Evolutionary conservation across 2,329 filamentous ascomycete genomes (phyloP).

Genomic region (Tricladium varicosporioides): DNA sequence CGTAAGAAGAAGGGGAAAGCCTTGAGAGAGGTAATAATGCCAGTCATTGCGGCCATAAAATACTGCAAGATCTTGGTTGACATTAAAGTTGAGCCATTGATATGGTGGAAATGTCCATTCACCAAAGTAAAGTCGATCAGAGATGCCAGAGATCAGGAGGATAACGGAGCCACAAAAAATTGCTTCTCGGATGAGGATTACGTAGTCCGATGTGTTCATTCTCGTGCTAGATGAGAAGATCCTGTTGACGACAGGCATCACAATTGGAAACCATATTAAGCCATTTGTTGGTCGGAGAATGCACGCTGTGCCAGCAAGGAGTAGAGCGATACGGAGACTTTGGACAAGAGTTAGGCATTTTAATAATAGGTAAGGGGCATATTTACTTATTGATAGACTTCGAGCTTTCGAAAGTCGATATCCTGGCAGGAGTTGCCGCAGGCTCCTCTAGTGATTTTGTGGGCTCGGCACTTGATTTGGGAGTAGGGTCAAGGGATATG

Average conservation of each 20-base stretch:
- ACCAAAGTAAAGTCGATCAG: conserved; percentile 79
- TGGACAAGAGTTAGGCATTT: conserved; percentile 3
- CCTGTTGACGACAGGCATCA: conserved; percentile 49
- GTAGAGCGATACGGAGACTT: conserved; percentile 62
- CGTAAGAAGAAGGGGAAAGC: conserved; percentile 81
- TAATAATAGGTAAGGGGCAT: background rate
- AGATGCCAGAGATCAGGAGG: conserved; percentile 60
- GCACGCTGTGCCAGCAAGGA: conserved; percentile 77
- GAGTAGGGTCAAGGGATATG: conserved; percentile 45
- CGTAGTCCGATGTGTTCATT: conserved; percentile 35
- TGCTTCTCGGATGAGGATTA: conserved; percentile 60
- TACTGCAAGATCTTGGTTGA: conserved; percentile 80
- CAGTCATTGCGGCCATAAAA: conserved; percentile 90
- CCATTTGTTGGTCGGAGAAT: conserved; percentile 87
- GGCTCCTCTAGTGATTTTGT: conserved; percentile 33
- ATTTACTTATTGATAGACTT: conserved; percentile 35
- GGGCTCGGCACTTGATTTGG: conserved; percentile 11
- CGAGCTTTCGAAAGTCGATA: conserved; percentile 24
- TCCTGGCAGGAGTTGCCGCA: conserved; percentile 20
- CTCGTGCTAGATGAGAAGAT: conserved; percentile 41
- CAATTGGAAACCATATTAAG: conserved; percentile 76
- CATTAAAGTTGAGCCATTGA: conserved; percentile 86
- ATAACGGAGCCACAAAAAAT: conserved; percentile 62
- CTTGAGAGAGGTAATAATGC: conserved; percentile 93
- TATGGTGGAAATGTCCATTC: conserved; percentile 86